Conservation (phyloP, 2,329 filamentous ascomycete species). For the Apiospora sp. region DNA sequence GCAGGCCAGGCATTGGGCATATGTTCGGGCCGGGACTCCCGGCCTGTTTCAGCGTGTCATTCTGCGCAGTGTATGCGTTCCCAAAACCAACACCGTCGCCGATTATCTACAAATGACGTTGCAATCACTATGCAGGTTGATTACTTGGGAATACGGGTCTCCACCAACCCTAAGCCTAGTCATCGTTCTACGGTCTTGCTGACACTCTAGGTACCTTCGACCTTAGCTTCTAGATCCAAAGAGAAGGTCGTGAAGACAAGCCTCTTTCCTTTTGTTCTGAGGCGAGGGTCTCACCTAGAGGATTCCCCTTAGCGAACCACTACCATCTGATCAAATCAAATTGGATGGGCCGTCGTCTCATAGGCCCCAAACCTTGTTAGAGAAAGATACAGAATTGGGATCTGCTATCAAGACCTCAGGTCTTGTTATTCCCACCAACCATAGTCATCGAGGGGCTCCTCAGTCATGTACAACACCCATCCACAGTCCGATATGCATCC, state of each 20-base stretch:
- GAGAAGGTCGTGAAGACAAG: slow-evolving; percentile 2
- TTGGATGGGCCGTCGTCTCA: background rate
- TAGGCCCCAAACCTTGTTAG: background rate
- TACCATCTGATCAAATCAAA: background rate
- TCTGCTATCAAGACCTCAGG: background rate
- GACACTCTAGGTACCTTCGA: too few species aligned
- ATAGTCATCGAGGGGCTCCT: background rate
- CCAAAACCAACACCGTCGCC: slow-evolving; percentile 7
- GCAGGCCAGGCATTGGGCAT: background rate
- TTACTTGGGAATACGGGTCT: background rate
- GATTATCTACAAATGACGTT: slow-evolving; percentile 11
- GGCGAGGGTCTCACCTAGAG: background rate
- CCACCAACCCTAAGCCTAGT: background rate
- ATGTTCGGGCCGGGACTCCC: background rate
- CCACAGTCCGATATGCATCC: background rate
- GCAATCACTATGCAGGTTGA: background rate
- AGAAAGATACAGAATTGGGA: background rate
- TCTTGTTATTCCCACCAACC: background rate
- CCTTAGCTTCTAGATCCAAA: background rate
- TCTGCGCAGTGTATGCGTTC: background rate
- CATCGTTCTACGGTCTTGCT: too few species aligned
- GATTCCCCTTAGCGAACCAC: background rate
- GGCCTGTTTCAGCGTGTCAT: slow-evolving; percentile 9
- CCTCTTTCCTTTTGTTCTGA: background rate
- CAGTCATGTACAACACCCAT: slow-evolving; percentile 11